Conservation (phyloP, 176 grass and related monocot genomes). For the Carex littledalei region DNA sequence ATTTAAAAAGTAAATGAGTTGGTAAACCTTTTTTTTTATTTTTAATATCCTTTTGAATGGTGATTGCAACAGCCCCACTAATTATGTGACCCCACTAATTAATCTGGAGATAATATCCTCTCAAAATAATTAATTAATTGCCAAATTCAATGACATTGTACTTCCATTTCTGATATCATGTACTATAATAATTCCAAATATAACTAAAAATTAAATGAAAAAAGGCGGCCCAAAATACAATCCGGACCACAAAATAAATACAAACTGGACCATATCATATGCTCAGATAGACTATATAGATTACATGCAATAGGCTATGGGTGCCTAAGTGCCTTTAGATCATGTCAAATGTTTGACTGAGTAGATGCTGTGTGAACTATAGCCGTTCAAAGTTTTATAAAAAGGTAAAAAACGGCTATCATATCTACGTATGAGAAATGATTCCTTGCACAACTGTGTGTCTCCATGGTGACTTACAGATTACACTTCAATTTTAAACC, state of each 20-base stretch:
- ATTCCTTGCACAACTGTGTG: neutral
- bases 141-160: neutral
- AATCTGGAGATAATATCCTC: neutral
- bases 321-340: neutral
- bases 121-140: constrained; percentile 6
- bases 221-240: neutral
- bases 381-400: neutral
- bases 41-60: neutral
- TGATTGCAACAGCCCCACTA: neutral
- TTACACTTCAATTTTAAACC: neutral
- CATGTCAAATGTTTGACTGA: neutral
- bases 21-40: neutral
- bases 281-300: neutral
- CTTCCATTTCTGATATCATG: neutral
- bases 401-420: neutral
- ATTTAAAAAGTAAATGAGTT: neutral
- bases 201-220: neutral
- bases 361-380: neutral
- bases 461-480: neutral
- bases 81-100: constrained; percentile 2
- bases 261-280: neutral
- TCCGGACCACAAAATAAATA: neutral
- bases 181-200: neutral
- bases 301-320: neutral
- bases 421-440: neutral